Percentiles rank a stretch among this genome's conserved stretches.
phyloP scores from a whole-genome alignment of 1,284 basidiomycete species.

The Pulchroboletus neoregius region DNA sequence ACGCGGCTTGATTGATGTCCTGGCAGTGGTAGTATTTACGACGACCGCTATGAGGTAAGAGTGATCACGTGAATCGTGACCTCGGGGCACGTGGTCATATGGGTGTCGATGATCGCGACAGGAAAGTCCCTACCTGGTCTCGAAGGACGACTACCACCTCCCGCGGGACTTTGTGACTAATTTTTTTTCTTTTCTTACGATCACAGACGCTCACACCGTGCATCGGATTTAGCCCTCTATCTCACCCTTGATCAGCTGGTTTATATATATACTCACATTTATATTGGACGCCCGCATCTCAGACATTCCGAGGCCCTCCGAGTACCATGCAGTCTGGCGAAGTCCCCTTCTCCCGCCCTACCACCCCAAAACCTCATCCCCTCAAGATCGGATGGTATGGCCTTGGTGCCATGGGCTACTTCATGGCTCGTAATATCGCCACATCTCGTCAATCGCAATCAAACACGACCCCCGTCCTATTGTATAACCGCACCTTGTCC shows the following conservation, averaged over 20 bases:
- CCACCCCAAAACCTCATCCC: conserved; percentile 41
- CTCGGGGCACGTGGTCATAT: conserved; percentile 1
- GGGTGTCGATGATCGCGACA: background rate
- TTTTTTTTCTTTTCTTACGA: no score
- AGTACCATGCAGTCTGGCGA: conserved; percentile 19
- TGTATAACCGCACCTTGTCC: conserved; percentile 64
- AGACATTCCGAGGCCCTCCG: conserved; percentile 3
- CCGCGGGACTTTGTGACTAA: background rate
- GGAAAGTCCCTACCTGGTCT: background rate
- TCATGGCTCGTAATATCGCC: conserved; percentile 76
- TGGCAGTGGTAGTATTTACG: background rate
- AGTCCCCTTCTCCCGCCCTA: conserved; percentile 59
- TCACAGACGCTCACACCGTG: conserved; percentile 1
- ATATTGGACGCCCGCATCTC: conserved; percentile 10
- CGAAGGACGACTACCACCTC: background rate
- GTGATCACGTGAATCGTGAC: conserved; percentile 18
- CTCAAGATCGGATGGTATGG: conserved; percentile 60
- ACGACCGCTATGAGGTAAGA: background rate
- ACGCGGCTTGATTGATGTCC: conserved; percentile 4
- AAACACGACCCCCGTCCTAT: conserved; percentile 45
- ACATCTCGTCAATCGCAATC: conserved; percentile 41
- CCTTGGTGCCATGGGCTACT: conserved; percentile 65
- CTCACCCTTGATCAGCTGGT: background rate
- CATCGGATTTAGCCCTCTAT: conserved; percentile 7
- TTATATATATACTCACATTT: conserved; percentile 6